Evolutionary conservation across 768 basidiomycete genomes (phyloP).

Genomic region (Psilocybe tampanensis): DNA sequence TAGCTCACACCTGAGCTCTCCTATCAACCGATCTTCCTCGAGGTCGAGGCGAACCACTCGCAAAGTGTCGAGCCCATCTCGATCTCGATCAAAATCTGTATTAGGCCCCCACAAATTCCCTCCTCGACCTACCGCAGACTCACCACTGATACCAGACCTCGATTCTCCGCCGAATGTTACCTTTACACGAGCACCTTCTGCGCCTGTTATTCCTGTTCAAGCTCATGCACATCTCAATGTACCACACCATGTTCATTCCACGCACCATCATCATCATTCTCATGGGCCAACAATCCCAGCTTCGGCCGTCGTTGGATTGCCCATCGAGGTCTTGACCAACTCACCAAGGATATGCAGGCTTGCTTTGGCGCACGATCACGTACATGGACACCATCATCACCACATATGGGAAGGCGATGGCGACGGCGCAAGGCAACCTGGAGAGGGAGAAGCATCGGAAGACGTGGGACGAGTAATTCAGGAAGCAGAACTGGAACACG

Average conservation of each 20-base stretch:
- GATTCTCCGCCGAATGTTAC: not conserved
- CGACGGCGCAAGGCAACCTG: not conserved
- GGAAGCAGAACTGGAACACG: not conserved
- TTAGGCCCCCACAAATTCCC: not conserved
- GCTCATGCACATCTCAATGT: not conserved
- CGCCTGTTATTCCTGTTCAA: constrained; percentile 1
- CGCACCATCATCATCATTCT: constrained; percentile 10
- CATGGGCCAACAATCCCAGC: constrained; percentile 8
- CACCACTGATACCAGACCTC: not conserved
- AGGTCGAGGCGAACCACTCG: not conserved
- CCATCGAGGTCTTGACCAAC: constrained; percentile 30
- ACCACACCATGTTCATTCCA: constrained; percentile 8
- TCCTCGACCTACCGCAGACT: not conserved
- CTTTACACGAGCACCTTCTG: not conserved
- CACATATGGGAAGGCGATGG: not conserved
- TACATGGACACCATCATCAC: constrained; percentile 14
- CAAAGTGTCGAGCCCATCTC: not conserved
- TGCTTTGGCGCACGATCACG: constrained; percentile 20
- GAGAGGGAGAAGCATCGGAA: not conserved
- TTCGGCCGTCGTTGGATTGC: constrained; percentile 16
- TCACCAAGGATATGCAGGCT: constrained; percentile 32
- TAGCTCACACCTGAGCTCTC: constrained; percentile 19
- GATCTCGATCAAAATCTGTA: not conserved
- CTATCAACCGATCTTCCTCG: not conserved
- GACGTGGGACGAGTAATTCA: not conserved